Conservation (phyloP, 2,329 filamentous ascomycete genomes). For the Fusarium anguioides region DNA sequence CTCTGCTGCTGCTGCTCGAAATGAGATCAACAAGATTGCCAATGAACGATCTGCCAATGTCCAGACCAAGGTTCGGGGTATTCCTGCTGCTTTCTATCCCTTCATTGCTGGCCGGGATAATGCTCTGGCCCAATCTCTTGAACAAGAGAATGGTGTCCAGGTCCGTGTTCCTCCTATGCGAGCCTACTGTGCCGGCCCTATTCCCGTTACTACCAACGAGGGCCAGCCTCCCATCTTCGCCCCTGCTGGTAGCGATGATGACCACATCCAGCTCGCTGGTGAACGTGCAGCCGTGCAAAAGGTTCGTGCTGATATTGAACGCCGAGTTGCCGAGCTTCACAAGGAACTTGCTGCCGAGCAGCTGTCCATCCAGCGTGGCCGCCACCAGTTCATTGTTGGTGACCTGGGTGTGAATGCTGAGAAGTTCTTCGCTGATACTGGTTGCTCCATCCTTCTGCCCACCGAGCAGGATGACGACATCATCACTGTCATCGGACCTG, state of each 20-base stretch:
- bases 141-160: conserved; percentile 81
- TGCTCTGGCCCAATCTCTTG: conserved; percentile 72
- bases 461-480: conserved; percentile 81
- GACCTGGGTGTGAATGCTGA: conserved; percentile 82
- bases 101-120: conserved; percentile 90
- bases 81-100: conserved; percentile 93
- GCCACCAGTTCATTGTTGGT: conserved; percentile 95
- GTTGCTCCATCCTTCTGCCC: conserved; percentile 87
- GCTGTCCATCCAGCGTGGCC: conserved; percentile 82
- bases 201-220: conserved; percentile 69
- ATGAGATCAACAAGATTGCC: conserved; percentile 87
- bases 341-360: conserved; percentile 81
- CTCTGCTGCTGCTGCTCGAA: conserved; percentile 83
- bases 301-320: conserved; percentile 83
- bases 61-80: conserved; percentile 81
- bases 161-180: conserved; percentile 86
- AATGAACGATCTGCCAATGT: conserved; percentile 86
- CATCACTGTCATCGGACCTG: conserved; percentile 85
- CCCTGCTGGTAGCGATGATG: conserved; percentile 73
- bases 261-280: conserved; percentile 86
- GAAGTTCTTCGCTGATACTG: conserved; percentile 89
- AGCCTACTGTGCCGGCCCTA: conserved; percentile 76
- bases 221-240: conserved; percentile 77
- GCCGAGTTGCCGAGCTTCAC: conserved; percentile 78
- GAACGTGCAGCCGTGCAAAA: conserved; percentile 86